Percentiles rank a stretch among this genome's conserved stretches.
Evolutionary conservation across 352 stramenopile species (phyloP).

Genomic region (Vaucheria bursata): DNA sequence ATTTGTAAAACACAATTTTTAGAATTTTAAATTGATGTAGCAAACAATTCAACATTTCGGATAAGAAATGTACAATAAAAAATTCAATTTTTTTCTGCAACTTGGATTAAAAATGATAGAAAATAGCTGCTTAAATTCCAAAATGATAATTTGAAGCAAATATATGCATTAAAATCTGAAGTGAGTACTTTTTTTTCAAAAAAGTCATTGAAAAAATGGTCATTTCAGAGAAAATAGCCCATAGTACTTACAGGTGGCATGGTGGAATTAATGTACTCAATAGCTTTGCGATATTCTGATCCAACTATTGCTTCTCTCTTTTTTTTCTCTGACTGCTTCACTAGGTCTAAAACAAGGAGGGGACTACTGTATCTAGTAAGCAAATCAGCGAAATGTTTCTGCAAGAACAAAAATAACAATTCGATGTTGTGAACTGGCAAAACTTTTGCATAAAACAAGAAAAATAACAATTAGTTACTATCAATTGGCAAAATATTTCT

Average conservation of each 20-base stretch:
- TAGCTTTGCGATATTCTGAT: conserved; percentile 90
- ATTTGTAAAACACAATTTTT: too few species aligned
- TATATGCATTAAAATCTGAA: neutral
- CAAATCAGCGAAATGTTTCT: conserved; percentile 80
- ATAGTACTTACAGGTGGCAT: conserved; percentile 51
- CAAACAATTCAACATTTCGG: too few species aligned
- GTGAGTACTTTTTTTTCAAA: neutral
- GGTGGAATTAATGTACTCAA: conserved; percentile 93
- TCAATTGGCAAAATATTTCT: neutral
- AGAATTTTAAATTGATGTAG: too few species aligned
- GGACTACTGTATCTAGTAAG: conserved; percentile 90
- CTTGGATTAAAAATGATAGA: too few species aligned
- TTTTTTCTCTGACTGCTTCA: conserved; percentile 82
- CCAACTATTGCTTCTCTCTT: conserved; percentile 93
- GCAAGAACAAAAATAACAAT: too few species aligned
- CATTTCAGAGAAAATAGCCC: neutral
- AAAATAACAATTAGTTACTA: neutral
- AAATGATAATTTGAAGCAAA: neutral
- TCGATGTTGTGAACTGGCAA: neutral
- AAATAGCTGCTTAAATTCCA: conserved; percentile 32
- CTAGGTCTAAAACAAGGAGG: conserved; percentile 93
- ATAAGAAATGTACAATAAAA: too few species aligned
- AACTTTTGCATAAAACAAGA: neutral
- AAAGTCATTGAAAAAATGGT: neutral
- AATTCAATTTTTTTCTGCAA: too few species aligned